Percentiles rank a stretch among this genome's conserved stretches.
Conservation (phyloP, 176 grass and related monocot genomes). For the Dactylis glomerata region DNA sequence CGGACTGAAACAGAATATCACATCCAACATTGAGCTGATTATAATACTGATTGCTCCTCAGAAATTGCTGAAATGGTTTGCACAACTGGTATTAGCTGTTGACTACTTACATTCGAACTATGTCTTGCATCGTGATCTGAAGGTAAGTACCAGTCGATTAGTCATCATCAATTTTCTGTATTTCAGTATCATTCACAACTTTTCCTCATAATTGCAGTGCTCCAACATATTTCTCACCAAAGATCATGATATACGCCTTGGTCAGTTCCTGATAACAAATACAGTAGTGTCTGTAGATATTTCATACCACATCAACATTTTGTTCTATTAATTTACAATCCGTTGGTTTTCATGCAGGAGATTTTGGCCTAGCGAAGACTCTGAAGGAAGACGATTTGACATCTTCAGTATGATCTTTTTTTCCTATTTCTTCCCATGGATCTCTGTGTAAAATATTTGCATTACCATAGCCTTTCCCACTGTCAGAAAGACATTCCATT, state of each 20-base stretch:
- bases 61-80: constrained; percentile 95
- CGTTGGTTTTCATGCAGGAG: constrained; percentile 55
- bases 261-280: constrained; percentile 53
- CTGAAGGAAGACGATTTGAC: constrained; percentile 91
- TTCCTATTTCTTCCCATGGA: constrained; percentile 12
- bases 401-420: constrained; percentile 67
- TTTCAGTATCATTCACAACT: not conserved
- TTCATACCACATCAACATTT: not conserved
- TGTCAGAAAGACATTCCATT: not conserved
- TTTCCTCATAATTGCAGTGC: constrained; percentile 51
- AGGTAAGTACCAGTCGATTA: constrained; percentile 40
- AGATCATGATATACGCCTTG: constrained; percentile 91
- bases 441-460: not conserved
- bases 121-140: constrained; percentile 92
- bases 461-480: not conserved
- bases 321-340: constrained; percentile 12
- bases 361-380: constrained; percentile 97
- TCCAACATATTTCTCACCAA: constrained; percentile 99
- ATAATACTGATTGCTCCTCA: constrained; percentile 29
- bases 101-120: constrained; percentile 97
- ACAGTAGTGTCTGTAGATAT: not conserved
- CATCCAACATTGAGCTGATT: constrained; percentile 1
- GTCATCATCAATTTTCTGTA: not conserved
- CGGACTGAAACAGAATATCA: not conserved
- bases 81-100: constrained; percentile 79